phyloP scores from a whole-genome alignment of 768 basidiomycete genomes.

The Amanita jacksonii region DNA sequence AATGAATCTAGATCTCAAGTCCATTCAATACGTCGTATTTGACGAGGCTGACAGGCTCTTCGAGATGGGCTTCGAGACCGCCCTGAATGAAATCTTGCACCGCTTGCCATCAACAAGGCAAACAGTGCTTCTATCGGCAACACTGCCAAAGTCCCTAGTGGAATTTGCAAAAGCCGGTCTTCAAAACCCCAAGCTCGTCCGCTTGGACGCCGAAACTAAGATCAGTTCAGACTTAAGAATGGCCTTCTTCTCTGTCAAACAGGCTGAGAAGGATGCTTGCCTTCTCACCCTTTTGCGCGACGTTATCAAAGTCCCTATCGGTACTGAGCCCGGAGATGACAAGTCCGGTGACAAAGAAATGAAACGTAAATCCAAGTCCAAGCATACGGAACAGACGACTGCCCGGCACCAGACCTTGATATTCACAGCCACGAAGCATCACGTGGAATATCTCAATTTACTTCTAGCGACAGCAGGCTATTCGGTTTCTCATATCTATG shows the following conservation, averaged over 20 bases:
- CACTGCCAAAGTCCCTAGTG: constrained; percentile 89
- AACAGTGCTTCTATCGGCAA: constrained; percentile 93
- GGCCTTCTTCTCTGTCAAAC: constrained; percentile 90
- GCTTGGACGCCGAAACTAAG: constrained; percentile 94
- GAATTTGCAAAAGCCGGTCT: constrained; percentile 99
- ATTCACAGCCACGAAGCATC: constrained; percentile 96
- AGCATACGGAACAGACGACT: constrained; percentile 39
- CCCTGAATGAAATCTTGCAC: constrained; percentile 84
- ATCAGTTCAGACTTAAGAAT: constrained; percentile 89
- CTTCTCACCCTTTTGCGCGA: constrained; percentile 78
- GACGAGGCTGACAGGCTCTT: constrained; percentile 98
- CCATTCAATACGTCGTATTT: constrained; percentile 85
- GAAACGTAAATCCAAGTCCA: constrained; percentile 41
- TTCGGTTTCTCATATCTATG: constrained; percentile 89
- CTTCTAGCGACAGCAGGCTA: constrained; percentile 79
- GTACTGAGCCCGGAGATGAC: constrained; percentile 22
- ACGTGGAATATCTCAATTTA: constrained; percentile 87
- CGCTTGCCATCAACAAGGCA: constrained; percentile 83
- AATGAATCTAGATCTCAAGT: constrained; percentile 88
- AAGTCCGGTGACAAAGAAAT: constrained; percentile 22
- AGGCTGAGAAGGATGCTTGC: constrained; percentile 90
- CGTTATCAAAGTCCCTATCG: constrained; percentile 73
- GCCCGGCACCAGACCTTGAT: constrained; percentile 88
- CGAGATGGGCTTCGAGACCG: constrained; percentile 94
- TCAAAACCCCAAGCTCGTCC: constrained; percentile 86